These are phyloP conservation scores for Penicillium macrosclerotiorum DNA, from an alignment of 495 filamentous ascomycete genomes.

Conservation along the genomic window DNA sequence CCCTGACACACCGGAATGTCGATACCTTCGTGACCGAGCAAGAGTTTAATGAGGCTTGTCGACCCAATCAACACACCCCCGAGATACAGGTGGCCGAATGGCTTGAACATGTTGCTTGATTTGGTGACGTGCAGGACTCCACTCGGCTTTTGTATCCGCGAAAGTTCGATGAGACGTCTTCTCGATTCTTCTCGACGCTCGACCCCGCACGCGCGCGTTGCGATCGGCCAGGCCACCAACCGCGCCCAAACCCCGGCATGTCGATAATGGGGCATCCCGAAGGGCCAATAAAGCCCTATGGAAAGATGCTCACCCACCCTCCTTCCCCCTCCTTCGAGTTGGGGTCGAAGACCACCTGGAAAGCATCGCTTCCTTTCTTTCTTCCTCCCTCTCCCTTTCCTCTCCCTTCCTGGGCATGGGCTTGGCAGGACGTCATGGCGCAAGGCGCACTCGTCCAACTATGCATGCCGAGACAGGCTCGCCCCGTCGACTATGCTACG, in stretches of 20 bases:
- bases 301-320: not conserved
- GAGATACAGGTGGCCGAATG: constrained; percentile 67
- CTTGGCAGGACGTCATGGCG: constrained; percentile 28
- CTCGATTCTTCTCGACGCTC: constrained; percentile 16
- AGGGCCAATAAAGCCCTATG: not conserved
- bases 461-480: constrained; percentile 15
- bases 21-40: constrained; percentile 44
- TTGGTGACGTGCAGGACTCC: not conserved
- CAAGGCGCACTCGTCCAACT: constrained; percentile 1
- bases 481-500: not conserved
- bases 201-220: constrained; percentile 10
- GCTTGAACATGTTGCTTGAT: constrained; percentile 59
- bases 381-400: too few relatives aligned
- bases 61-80: constrained; percentile 53
- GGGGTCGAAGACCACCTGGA: constrained; percentile 1
- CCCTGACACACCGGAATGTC: constrained; percentile 45
- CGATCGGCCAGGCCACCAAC: not conserved
- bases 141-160: not conserved
- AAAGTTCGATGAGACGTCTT: constrained; percentile 20
- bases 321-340: not conserved
- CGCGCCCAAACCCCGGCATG: not conserved
- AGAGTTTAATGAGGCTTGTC: constrained; percentile 53
- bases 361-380: too few relatives aligned
- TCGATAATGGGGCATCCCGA: constrained; percentile 3
- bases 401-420: constrained; percentile 3